Evolutionary conservation across 1,139 yeast genomes (phyloP).

Genomic region (Pichia terricola): DNA sequence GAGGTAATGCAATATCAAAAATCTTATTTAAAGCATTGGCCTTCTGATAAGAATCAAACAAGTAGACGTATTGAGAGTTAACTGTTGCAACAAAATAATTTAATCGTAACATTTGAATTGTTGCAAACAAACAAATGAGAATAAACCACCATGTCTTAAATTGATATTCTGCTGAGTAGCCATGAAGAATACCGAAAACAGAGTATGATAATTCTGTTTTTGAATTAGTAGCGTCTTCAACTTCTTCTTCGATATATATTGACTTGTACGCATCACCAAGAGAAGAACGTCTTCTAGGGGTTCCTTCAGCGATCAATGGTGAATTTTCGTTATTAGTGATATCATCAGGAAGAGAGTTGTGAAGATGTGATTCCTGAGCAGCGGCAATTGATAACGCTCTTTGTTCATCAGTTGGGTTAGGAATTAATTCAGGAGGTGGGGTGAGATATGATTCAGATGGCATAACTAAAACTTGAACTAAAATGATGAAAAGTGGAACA

Average conservation of each 20-base stretch:
- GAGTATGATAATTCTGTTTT: conserved; percentile 32
- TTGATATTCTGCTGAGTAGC: conserved; percentile 39
- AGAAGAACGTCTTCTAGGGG: conserved; percentile 23
- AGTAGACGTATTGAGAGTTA: conserved; percentile 42
- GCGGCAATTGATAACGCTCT: conserved; percentile 20
- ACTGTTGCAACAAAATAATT: conserved; percentile 56
- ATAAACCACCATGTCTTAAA: conserved; percentile 46
- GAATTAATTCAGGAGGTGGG: conserved; percentile 25
- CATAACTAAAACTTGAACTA: conserved; percentile 43
- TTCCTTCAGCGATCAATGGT: conserved; percentile 4
- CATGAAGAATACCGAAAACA: conserved; percentile 53
- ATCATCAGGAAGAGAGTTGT: conserved; percentile 1
- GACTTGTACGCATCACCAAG: conserved; percentile 28
- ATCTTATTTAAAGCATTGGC: conserved; percentile 44
- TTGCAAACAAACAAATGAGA: conserved; percentile 45
- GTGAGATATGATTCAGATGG: conserved; percentile 38
- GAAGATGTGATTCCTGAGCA: conserved; percentile 17
- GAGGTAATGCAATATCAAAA: conserved; percentile 51
- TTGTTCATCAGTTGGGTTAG: conserved; percentile 22
- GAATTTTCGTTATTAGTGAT: conserved; percentile 5
- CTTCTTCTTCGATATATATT: conserved; percentile 27
- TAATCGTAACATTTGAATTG: conserved; percentile 54
- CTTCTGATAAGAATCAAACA: conserved; percentile 33
- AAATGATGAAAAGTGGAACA: conserved; percentile 42
- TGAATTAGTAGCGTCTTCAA: conserved; percentile 18